A percentile compares a stretch with the other conserved stretches of the same genome.
These are phyloP conservation scores for Coemansia sp. DNA, from an alignment of 192 early-diverging fungal genomes.

Conservation along the genomic window DNA sequence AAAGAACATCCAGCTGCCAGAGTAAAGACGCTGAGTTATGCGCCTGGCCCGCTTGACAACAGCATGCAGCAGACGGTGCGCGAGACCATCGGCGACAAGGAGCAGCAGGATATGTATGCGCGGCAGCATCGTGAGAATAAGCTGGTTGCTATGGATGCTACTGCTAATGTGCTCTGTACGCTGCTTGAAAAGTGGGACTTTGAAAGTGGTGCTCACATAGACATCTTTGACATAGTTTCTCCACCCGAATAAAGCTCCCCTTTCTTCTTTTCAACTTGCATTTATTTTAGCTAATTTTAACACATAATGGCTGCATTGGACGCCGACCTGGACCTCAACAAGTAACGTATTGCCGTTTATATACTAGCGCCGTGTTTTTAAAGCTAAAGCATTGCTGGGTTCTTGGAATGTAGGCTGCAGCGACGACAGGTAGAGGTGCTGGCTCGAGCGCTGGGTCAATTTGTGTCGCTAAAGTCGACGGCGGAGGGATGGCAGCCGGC, in stretches of 20 bases:
- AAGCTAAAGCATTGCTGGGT: background rate
- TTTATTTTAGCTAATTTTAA: background rate
- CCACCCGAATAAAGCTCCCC: constrained; percentile 5
- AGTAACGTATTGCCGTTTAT: constrained; percentile 18
- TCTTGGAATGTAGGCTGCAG: constrained; percentile 28
- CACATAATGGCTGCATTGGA: constrained; percentile 10
- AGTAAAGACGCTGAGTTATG: constrained; percentile 74
- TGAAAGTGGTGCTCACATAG: constrained; percentile 66
- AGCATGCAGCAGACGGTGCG: constrained; percentile 78
- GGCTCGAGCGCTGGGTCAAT: constrained; percentile 39
- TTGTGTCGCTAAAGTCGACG: constrained; percentile 46
- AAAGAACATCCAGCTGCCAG: constrained; percentile 57
- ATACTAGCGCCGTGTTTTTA: background rate
- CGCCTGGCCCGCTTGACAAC: constrained; percentile 84
- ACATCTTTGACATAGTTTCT: constrained; percentile 58
- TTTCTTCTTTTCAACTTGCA: background rate
- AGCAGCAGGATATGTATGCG: constrained; percentile 61
- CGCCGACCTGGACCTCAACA: constrained; percentile 40
- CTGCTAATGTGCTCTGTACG: constrained; percentile 60
- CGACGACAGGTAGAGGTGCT: constrained; percentile 46
- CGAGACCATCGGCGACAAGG: constrained; percentile 61
- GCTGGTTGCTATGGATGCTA: constrained; percentile 65
- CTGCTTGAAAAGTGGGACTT: constrained; percentile 61
- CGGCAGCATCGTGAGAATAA: constrained; percentile 64
- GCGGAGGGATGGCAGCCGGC: constrained; percentile 41